Base-by-base conservation (phyloP, 768 basidiomycete genomes). In the Suillus subaureus region DNA sequence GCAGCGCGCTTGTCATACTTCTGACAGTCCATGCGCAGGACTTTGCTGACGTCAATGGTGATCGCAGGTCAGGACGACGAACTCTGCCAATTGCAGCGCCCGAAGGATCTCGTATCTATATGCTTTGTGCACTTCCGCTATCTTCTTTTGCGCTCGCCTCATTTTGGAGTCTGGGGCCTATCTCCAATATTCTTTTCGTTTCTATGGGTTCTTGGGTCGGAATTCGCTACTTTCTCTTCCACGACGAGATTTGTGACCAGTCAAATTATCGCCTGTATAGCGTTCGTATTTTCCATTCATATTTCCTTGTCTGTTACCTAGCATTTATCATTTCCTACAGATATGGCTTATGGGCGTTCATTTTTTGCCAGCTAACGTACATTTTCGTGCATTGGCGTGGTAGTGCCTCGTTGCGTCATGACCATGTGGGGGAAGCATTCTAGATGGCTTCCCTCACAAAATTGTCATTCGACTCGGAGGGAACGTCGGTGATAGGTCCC, bases 11-110 rank as follows among this genome's bases (percentile, higher is more conserved):
- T 12, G 73, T 79, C 15, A 72, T 79, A 9, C 58, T 75, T 49
- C 77, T 77, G 9, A 82, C 81, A 4, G 76, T 80, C 13, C 79
- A 81, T 40, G 75, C 76, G 1, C 75, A 78, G 63, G 79, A 79
- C 47, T 79, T 79, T 57, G 68, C 69, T 2, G 79, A 79, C 31
- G 71, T 69, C 16, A 69, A 71, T 8, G 79, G 79, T 5, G 79
- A 79, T 60, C 64, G 62, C 28, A 66, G 43, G 31, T 65, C 70
- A 16, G 78, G 79, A 11, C 72, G 77, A 43, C 70, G 64, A 13
- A 79, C 79, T 0, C 64, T 79, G 13, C 77, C 79, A 3, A 72
- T 79, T 31, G 62, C 69, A 23, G 56, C 62, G 0, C 70, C 70
- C 0, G 64, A 72, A 51, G 70, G 62, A 21, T 72, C 70, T 9